Conservation (phyloP, 257 asterid genomes). For the Schizonepeta tenuifolia region DNA sequence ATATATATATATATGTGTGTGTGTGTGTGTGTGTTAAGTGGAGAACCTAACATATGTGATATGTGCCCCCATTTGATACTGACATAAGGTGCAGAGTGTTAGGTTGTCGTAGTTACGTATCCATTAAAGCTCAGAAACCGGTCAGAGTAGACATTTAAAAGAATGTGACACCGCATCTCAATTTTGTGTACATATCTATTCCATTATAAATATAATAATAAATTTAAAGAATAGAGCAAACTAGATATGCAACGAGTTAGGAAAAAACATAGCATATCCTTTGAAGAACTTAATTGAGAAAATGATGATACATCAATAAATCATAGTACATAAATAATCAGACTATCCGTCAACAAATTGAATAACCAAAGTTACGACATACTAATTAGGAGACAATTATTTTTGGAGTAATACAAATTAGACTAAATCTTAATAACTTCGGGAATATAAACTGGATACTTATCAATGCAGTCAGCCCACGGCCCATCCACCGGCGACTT, state of each 20-base stretch:
- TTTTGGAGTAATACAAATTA: not conserved
- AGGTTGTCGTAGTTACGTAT: not conserved
- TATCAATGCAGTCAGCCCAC: slow-evolving; percentile 56
- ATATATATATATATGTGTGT: too few relatives aligned
- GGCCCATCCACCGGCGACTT: slow-evolving; percentile 47
- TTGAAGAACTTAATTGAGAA: not conserved
- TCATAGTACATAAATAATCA: not conserved
- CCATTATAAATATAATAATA: not conserved
- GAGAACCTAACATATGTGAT: not conserved
- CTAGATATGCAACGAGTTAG: not conserved
- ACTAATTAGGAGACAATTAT: not conserved
- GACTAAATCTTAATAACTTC: slow-evolving; percentile 46
- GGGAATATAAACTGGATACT: slow-evolving; percentile 53
- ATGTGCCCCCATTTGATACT: not conserved
- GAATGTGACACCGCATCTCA: not conserved
- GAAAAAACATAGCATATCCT: not conserved
- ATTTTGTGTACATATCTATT: not conserved
- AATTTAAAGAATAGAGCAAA: not conserved
- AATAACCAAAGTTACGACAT: not conserved
- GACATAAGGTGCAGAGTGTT: slow-evolving; percentile 7
- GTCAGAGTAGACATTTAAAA: not conserved
- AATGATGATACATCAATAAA: not conserved
- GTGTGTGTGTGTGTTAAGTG: too few relatives aligned
- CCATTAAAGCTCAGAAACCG: slow-evolving; percentile 4
- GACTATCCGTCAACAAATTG: not conserved